phyloP scores from a whole-genome alignment of 495 filamentous ascomycete species.

The Aspergillus kassunensis region DNA sequence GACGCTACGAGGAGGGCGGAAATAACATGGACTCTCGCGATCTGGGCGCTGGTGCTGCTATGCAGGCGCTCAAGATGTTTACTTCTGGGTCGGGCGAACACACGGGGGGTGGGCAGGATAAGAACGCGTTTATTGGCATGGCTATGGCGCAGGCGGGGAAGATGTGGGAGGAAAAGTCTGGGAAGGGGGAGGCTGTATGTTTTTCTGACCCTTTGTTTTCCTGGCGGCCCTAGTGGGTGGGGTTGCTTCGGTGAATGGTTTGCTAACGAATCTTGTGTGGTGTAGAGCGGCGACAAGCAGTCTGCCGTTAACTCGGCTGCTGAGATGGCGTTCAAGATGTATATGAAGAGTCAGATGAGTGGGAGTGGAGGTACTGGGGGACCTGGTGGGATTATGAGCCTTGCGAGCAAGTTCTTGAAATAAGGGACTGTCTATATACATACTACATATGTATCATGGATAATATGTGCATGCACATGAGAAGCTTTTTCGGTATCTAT shows the following conservation, averaged over 20 bases:
- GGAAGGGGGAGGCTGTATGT: slow-evolving; percentile 46
- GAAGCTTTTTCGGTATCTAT: neutral
- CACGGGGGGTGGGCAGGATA: slow-evolving; percentile 46
- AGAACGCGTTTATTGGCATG: slow-evolving; percentile 62
- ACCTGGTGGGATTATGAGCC: slow-evolving; percentile 46
- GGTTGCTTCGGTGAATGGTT: no score
- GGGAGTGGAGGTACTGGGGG: slow-evolving; percentile 45
- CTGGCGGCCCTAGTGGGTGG: no score
- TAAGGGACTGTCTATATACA: neutral
- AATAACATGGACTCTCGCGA: slow-evolving; percentile 33
- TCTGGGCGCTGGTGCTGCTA: slow-evolving; percentile 58
- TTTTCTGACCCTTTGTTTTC: slow-evolving; percentile 4
- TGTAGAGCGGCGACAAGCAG: slow-evolving; percentile 53
- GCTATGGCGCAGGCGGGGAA: slow-evolving; percentile 66
- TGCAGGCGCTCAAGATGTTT: slow-evolving; percentile 70
- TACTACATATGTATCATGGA: no score
- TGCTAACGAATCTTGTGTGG: slow-evolving; percentile 13
- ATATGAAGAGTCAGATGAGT: slow-evolving; percentile 55
- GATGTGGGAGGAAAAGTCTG: slow-evolving; percentile 57
- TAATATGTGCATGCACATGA: neutral
- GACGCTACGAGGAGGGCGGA: slow-evolving; percentile 31
- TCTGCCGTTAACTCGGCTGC: slow-evolving; percentile 56
- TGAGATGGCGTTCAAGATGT: slow-evolving; percentile 67
- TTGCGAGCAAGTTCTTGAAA: slow-evolving; percentile 56
- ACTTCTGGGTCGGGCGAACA: slow-evolving; percentile 27